A percentile compares a stretch with the other conserved stretches of the same genome.
These are phyloP conservation scores for Chaetomium tenue DNA, from an alignment of 495 filamentous ascomycete species.

Conservation along the genomic window DNA sequence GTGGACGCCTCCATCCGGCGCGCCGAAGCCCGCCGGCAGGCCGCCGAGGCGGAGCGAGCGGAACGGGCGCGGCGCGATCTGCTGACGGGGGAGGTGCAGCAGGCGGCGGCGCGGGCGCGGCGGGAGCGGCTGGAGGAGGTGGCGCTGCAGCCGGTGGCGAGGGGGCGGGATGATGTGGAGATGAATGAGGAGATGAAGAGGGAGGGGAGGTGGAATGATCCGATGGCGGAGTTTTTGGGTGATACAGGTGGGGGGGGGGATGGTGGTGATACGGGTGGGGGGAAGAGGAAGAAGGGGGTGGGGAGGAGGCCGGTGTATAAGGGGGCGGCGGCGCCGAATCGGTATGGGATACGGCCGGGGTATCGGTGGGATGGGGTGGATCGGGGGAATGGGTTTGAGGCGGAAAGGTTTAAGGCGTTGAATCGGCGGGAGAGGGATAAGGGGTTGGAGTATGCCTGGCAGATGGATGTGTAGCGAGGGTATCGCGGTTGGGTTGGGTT, in stretches of 20 bases:
- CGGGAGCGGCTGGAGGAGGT: conserved; percentile 70
- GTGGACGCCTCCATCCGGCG: conserved; percentile 89
- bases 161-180: conserved; percentile 74
- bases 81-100: conserved; percentile 82
- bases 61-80: conserved; percentile 60
- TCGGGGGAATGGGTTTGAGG: conserved; percentile 90
- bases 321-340: conserved; percentile 80
- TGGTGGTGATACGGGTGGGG: conserved; percentile 35
- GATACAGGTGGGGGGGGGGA: conserved; percentile 32
- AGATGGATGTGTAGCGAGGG: conserved; percentile 73
- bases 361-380: conserved; percentile 98
- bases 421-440: conserved; percentile 71
- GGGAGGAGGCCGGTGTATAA: conserved; percentile 68
- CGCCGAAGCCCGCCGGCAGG: conserved; percentile 73
- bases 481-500: background rate
- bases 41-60: conserved; percentile 66
- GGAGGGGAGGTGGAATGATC: conserved; percentile 84
- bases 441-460: conserved; percentile 87
- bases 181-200: conserved; percentile 81
- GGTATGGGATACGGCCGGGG: conserved; percentile 89
- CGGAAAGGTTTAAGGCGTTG: conserved; percentile 84
- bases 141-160: conserved; percentile 72
- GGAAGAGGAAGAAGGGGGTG: conserved; percentile 46
- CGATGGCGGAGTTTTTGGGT: conserved; percentile 76
- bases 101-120: conserved; percentile 51